A percentile compares a stretch with the other conserved stretches of the same genome.
Evolutionary conservation across 2,329 filamentous ascomycete species (phyloP).

Genomic region (Triangularia setosa): DNA sequence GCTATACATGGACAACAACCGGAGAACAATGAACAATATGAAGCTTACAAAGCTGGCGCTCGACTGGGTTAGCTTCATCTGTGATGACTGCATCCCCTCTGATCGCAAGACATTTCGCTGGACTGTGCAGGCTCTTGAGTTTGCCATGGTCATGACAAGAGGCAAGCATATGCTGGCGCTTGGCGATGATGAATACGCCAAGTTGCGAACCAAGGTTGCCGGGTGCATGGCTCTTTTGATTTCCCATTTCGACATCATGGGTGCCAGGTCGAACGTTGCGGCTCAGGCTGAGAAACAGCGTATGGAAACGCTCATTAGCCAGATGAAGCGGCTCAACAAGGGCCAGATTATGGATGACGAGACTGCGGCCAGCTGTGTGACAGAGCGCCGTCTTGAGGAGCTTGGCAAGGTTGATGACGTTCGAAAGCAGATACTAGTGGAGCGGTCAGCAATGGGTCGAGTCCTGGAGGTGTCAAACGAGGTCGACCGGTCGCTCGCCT

Average conservation of each 20-base stretch:
- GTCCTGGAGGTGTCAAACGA: constrained; percentile 94
- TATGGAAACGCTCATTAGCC: constrained; percentile 73
- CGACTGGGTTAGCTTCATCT: constrained; percentile 98
- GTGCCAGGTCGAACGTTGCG: constrained; percentile 85
- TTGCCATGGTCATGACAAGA: constrained; percentile 94
- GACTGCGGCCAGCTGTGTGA: constrained; percentile 73
- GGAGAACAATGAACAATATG: constrained; percentile 94
- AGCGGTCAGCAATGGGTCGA: constrained; percentile 81
- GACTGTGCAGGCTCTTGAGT: constrained; percentile 92
- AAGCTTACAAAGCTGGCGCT: constrained; percentile 89
- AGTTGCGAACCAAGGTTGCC: constrained; percentile 80
- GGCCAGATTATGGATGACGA: constrained; percentile 72
- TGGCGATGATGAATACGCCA: constrained; percentile 80
- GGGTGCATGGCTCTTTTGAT: constrained; percentile 97
- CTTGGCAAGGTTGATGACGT: constrained; percentile 73
- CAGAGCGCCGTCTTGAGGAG: constrained; percentile 69
- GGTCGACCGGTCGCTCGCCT: constrained; percentile 89
- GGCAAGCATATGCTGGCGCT: constrained; percentile 91
- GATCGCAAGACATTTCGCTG: constrained; percentile 96
- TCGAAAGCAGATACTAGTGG: constrained; percentile 74
- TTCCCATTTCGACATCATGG: constrained; percentile 99
- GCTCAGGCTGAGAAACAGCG: constrained; percentile 91
- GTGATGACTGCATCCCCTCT: constrained; percentile 89
- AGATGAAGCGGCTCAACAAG: constrained; percentile 74
- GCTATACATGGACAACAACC: constrained; percentile 91